Percentiles rank a stretch among this genome's conserved stretches.
phyloP scores from a whole-genome alignment of 495 filamentous ascomycete genomes.

The Tuber calosporum region DNA sequence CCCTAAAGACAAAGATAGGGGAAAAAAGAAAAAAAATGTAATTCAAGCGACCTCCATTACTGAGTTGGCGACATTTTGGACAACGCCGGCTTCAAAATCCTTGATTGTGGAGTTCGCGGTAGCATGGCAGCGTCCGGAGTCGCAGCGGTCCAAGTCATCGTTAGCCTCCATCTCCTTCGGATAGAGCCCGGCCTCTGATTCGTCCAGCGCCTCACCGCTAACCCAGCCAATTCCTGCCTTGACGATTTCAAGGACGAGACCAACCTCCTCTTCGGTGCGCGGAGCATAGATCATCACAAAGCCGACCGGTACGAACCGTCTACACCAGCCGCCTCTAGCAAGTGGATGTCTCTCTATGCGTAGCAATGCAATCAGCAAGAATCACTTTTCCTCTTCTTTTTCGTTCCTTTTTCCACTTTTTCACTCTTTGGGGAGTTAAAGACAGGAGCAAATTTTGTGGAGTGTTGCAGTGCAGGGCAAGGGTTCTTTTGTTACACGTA shows the following conservation, averaged over 20 bases:
- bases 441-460: neutral
- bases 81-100: constrained; percentile 23
- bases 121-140: constrained; percentile 7
- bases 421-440: neutral
- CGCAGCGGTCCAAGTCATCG: constrained; percentile 5
- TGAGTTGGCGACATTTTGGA: constrained; percentile 23
- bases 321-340: constrained; percentile 53
- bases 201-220: constrained; percentile 42
- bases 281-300: constrained; percentile 84
- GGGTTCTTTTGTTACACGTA: constrained; percentile 20
- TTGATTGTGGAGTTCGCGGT: constrained; percentile 8
- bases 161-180: constrained; percentile 8
- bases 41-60: constrained; percentile 27
- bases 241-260: constrained; percentile 62
- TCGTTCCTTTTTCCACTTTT: neutral
- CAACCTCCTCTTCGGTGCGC: constrained; percentile 59
- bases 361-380: constrained; percentile 23
- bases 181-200: constrained; percentile 7
- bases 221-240: constrained; percentile 65
- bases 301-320: constrained; percentile 56
- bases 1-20: neutral
- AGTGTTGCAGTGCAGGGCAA: constrained; percentile 8
- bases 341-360: constrained; percentile 66
- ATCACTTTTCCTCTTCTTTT: constrained; percentile 7
- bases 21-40: constrained; percentile 2